Evolutionary conservation across 768 basidiomycete species (phyloP).

Genomic region (Amanita rimosa): DNA sequence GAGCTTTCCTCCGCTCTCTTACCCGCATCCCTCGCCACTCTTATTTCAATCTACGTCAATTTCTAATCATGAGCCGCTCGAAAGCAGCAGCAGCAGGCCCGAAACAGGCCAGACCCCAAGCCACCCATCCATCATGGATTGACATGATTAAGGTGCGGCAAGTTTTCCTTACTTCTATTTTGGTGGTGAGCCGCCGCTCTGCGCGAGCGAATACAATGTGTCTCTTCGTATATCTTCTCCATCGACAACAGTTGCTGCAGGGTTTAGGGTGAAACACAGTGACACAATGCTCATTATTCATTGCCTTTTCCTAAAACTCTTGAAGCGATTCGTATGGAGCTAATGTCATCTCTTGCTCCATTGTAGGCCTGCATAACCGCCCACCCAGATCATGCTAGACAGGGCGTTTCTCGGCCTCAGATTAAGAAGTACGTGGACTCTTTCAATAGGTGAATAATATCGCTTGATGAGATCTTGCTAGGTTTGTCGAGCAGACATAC

Average conservation of each 20-base stretch:
- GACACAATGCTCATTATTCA: not conserved
- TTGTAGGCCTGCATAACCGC: constrained; percentile 71
- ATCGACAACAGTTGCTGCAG: not conserved
- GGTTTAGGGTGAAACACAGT: constrained; percentile 2
- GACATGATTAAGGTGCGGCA: constrained; percentile 72
- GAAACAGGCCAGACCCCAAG: constrained; percentile 25
- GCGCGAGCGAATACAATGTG: not conserved
- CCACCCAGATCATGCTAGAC: constrained; percentile 65
- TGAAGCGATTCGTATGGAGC: not conserved
- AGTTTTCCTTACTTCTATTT: constrained; percentile 3
- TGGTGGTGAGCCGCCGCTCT: not conserved
- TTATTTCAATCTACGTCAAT: constrained; percentile 7
- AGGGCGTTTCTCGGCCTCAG: constrained; percentile 79
- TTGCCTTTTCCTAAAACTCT: not conserved
- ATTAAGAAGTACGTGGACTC: constrained; percentile 73
- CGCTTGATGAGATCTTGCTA: constrained; percentile 18
- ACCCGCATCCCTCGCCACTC: constrained; percentile 7
- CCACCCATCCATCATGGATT: constrained; percentile 48
- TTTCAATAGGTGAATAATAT: constrained; percentile 3
- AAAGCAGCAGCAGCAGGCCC: constrained; percentile 19
- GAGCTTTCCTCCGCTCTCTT: constrained; percentile 12
- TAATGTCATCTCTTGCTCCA: constrained; percentile 6
- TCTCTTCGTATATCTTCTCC: not conserved
- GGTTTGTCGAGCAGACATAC: constrained; percentile 79
- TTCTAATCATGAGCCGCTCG: constrained; percentile 2